Conservation (phyloP, 2,329 filamentous ascomycete species). For the Juglanconis juglandina region DNA sequence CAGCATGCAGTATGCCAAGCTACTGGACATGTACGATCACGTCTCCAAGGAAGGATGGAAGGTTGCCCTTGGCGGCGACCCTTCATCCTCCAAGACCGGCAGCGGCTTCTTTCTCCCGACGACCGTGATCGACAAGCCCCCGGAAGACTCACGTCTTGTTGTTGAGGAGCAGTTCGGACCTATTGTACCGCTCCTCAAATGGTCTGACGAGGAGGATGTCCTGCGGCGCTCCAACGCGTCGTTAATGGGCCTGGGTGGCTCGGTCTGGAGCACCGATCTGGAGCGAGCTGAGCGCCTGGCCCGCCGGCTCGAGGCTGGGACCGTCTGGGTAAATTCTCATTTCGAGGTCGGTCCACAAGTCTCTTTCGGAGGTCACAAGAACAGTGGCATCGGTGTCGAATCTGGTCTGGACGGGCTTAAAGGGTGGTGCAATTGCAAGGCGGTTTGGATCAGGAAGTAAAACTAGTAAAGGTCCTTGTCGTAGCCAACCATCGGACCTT, state of each 20-base stretch:
- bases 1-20: slow-evolving; percentile 47
- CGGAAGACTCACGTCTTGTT: slow-evolving; percentile 54
- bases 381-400: slow-evolving; percentile 48
- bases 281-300: slow-evolving; percentile 45
- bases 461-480: too few species aligned
- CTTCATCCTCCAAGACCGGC: slow-evolving; percentile 22
- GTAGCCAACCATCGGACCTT: too few species aligned
- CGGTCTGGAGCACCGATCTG: slow-evolving; percentile 50
- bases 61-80: slow-evolving; percentile 40
- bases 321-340: slow-evolving; percentile 51
- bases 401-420: slow-evolving; percentile 36
- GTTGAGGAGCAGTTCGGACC: slow-evolving; percentile 50
- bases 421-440: slow-evolving; percentile 26
- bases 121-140: slow-evolving; percentile 59
- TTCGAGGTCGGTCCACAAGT: slow-evolving; percentile 35
- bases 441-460: background rate
- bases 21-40: slow-evolving; percentile 1
- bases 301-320: slow-evolving; percentile 48
- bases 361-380: slow-evolving; percentile 49
- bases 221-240: slow-evolving; percentile 45
- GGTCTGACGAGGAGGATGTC: slow-evolving; percentile 43
- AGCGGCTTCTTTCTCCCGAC: slow-evolving; percentile 56
- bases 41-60: slow-evolving; percentile 30
- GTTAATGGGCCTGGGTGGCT: slow-evolving; percentile 49
- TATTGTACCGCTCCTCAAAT: slow-evolving; percentile 44